phyloP scores from a whole-genome alignment of 2,329 filamentous ascomycete species.

The Zymoseptoria ardabiliae region DNA sequence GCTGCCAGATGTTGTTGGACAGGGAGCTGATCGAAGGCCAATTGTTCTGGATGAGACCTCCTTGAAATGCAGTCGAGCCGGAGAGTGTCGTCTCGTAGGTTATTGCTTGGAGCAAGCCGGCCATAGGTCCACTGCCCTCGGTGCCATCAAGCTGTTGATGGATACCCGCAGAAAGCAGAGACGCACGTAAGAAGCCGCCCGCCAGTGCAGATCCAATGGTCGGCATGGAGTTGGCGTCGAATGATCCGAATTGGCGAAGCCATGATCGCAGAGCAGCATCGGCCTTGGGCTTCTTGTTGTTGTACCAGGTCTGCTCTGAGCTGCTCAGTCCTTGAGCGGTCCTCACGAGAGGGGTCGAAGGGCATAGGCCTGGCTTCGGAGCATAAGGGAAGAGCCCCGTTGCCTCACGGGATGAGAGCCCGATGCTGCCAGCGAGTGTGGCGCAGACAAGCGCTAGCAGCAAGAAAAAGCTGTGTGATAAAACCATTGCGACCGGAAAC shows the following conservation, averaged over 20 bases:
- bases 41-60: slow-evolving; percentile 37
- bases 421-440: not conserved
- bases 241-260: slow-evolving; percentile 29
- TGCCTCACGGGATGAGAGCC: not conserved
- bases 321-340: not conserved
- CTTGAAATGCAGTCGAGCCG: slow-evolving; percentile 38
- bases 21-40: slow-evolving; percentile 36
- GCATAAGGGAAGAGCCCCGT: not conserved
- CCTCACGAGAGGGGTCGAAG: not conserved
- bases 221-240: slow-evolving; percentile 30
- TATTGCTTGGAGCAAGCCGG: slow-evolving; percentile 36
- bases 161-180: slow-evolving; percentile 31
- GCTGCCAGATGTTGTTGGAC: slow-evolving; percentile 1
- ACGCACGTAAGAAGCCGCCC: slow-evolving; percentile 35
- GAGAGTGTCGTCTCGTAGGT: slow-evolving; percentile 38
- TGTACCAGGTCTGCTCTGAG: not conserved
- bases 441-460: not conserved
- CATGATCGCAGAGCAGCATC: slow-evolving; percentile 31
- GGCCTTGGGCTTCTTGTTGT: slow-evolving; percentile 26
- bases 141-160: slow-evolving; percentile 35
- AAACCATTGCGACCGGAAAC: not conserved
- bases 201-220: slow-evolving; percentile 35
- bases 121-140: slow-evolving; percentile 32
- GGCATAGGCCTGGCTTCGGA: not conserved
- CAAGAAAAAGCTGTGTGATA: not conserved